phyloP scores from a whole-genome alignment of 176 grass and related monocot genomes.

The Eragrostis curvula region DNA sequence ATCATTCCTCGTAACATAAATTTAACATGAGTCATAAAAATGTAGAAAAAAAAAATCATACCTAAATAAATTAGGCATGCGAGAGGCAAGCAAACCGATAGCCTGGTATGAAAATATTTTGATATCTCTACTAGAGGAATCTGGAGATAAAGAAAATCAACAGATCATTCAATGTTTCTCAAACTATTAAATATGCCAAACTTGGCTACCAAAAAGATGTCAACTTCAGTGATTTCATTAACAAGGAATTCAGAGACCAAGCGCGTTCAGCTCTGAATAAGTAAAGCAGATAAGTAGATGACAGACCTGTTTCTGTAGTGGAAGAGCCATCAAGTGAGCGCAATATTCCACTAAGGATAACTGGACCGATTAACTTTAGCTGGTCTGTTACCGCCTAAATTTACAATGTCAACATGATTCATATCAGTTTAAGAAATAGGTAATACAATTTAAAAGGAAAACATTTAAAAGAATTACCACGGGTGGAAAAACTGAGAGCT shows the following conservation, averaged over 20 bases:
- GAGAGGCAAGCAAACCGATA: constrained; percentile 93
- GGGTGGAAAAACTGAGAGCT: constrained; percentile 13
- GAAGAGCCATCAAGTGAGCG: constrained; percentile 89
- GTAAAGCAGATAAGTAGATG: constrained; percentile 32
- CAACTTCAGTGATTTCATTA: constrained; percentile 9
- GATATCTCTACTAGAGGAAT: constrained; percentile 61
- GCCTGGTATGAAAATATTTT: constrained; percentile 96
- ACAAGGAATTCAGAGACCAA: constrained; percentile 34
- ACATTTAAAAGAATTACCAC: background rate
- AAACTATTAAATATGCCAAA: constrained; percentile 28
- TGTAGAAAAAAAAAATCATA: constrained; percentile 31
- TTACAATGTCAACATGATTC: constrained; percentile 3
- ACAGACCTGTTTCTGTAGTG: constrained; percentile 78
- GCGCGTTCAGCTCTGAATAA: constrained; percentile 38
- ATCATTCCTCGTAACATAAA: background rate
- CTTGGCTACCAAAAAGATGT: constrained; percentile 10
- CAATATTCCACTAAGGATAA: constrained; percentile 94
- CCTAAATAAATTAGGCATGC: constrained; percentile 98
- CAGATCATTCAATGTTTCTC: constrained; percentile 30
- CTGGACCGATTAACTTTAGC: constrained; percentile 89
- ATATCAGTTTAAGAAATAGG: background rate
- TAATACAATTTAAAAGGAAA: constrained; percentile 7
- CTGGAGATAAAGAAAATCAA: constrained; percentile 51
- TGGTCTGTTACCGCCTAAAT: constrained; percentile 77
- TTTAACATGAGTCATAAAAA: background rate